phyloP scores from a whole-genome alignment of 2,329 filamentous ascomycete genomes.

The Xylaria sp. region DNA sequence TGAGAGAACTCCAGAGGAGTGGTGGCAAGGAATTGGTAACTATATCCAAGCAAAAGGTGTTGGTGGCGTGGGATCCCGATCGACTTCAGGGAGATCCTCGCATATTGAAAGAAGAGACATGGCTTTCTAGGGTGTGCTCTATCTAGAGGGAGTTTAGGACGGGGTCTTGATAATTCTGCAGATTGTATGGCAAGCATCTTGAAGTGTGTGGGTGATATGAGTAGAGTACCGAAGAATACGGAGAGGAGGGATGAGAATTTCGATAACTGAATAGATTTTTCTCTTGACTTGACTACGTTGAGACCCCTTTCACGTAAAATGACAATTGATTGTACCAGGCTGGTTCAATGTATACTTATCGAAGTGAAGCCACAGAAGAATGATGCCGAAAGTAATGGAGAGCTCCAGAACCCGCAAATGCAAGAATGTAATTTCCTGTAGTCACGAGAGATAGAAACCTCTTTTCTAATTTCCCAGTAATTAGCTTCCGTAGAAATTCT shows the following conservation, averaged over 20 bases:
- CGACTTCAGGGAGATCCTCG: background rate
- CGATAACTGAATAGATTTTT: no score
- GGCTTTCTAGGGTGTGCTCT: constrained; percentile 7
- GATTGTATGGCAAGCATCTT: background rate
- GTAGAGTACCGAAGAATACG: no score
- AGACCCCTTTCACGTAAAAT: no score
- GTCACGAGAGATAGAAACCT: background rate
- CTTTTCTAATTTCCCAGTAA: background rate
- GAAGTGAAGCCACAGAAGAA: no score
- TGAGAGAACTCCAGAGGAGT: constrained; percentile 48
- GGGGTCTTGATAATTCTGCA: background rate
- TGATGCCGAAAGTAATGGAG: no score
- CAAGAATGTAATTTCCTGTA: background rate
- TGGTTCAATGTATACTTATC: no score
- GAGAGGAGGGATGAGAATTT: no score
- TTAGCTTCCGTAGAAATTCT: background rate
- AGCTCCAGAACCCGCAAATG: background rate
- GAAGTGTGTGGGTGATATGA: no score
- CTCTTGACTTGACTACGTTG: no score
- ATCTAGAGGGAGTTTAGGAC: background rate
- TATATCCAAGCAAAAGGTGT: constrained; percentile 52
- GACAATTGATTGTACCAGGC: no score
- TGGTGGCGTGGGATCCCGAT: constrained; percentile 51
- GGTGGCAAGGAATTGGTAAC: constrained; percentile 49
- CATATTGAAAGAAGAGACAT: background rate